Evolutionary conservation across 1,139 yeast species (phyloP).

Genomic region (Martiniozyma asiatica): DNA sequence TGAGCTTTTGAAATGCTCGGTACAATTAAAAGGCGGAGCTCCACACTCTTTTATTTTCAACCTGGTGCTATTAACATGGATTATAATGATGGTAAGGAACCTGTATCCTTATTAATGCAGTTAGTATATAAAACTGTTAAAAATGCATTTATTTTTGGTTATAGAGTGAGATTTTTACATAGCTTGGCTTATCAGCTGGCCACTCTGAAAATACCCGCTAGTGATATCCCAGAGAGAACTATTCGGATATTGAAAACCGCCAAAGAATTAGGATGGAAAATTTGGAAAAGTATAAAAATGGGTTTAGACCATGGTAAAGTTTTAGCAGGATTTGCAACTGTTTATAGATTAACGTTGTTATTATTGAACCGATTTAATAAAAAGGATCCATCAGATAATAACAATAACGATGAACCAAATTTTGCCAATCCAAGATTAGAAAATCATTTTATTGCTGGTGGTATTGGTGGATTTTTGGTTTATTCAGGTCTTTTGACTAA

Average conservation of each 20-base stretch:
- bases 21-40: no score
- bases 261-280: conserved; percentile 10
- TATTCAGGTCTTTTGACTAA: conserved; percentile 37
- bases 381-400: conserved; percentile 13
- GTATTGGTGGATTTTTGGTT: conserved; percentile 51
- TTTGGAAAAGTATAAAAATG: conserved; percentile 31
- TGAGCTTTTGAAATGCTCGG: no score
- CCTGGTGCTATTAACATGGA: no score
- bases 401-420: conserved; percentile 13
- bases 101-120: no score
- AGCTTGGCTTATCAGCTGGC: conserved; percentile 38
- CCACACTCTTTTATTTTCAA: no score
- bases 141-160: conserved; percentile 44
- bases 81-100: no score
- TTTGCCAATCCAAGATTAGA: not conserved
- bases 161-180: conserved; percentile 62
- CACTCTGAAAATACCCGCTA: conserved; percentile 30
- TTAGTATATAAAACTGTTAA: conserved; percentile 12
- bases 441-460: conserved; percentile 51
- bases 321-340: conserved; percentile 53
- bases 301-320: conserved; percentile 58
- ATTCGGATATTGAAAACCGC: no score
- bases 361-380: conserved; percentile 19
- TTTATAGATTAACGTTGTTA: conserved; percentile 32
- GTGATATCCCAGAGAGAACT: no score